Evolutionary conservation across 2,329 filamentous ascomycete genomes (phyloP).

Genomic region (Scedosporium aurantiacum): DNA sequence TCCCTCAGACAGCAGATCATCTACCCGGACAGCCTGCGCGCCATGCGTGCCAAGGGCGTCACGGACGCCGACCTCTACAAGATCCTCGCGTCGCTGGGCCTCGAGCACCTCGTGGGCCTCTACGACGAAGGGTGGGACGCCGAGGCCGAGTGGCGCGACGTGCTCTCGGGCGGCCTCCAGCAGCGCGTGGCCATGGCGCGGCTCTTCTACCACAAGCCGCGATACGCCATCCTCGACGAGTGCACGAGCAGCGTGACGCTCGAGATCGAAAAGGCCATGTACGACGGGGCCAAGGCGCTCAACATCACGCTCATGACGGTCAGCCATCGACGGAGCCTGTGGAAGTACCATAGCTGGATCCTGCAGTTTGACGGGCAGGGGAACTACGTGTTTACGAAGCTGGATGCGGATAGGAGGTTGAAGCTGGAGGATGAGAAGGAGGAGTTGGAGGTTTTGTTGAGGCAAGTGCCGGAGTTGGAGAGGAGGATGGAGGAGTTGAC

Average conservation of each 20-base stretch:
- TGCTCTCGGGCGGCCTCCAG: conserved; percentile 83
- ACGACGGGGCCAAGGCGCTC: conserved; percentile 83
- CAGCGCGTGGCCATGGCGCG: conserved; percentile 95
- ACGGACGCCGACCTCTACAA: conserved; percentile 70
- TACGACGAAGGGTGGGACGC: conserved; percentile 77
- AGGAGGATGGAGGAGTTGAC: conserved; percentile 72
- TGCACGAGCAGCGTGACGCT: conserved; percentile 93
- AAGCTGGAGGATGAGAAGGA: conserved; percentile 93
- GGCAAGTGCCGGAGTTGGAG: conserved; percentile 81
- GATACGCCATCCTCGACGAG: conserved; percentile 93
- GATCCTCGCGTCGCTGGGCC: conserved; percentile 69
- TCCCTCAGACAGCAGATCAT: conserved; percentile 94
- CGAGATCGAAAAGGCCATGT: conserved; percentile 92
- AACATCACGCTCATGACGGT: conserved; percentile 97
- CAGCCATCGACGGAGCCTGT: conserved; percentile 78
- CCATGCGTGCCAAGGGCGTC: conserved; percentile 75
- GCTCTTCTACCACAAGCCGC: conserved; percentile 84
- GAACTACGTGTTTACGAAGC: conserved; percentile 73
- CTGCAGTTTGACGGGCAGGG: conserved; percentile 95
- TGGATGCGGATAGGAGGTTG: conserved; percentile 80
- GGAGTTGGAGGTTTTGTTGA: conserved; percentile 74
- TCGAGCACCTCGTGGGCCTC: conserved; percentile 70
- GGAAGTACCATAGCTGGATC: conserved; percentile 93
- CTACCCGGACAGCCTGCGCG: conserved; percentile 79
- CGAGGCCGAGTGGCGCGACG: conserved; percentile 93